Evolutionary conservation across 495 filamentous ascomycete species (phyloP), one percentile per base, ranked within the genome.

Genomic region (Oidiodendron maius): DNA sequence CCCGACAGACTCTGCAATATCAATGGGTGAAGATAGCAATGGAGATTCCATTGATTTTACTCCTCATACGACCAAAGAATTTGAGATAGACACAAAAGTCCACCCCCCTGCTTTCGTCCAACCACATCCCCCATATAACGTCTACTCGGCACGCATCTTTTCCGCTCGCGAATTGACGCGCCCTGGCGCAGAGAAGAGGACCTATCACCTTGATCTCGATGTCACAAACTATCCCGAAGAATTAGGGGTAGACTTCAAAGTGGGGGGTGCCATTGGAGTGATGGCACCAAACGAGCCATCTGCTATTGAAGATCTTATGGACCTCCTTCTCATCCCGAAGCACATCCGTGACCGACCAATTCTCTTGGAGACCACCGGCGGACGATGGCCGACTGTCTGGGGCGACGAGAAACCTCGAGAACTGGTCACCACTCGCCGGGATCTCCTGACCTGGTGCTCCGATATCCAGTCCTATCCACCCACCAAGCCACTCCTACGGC

Each of bases 301-400:
- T 11, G 72, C 84, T 11, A 91, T 98, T 12, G 82, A 96, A 17
- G 86, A 91, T 30, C 71, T 96, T 24, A 74, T 98, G 57, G 80
- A 95, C 55, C 68, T 84, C 12, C 81, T 98, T 5, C 70, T 84
- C 44, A 75, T 96, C 15, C 87, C 88, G 3, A 77, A 75, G 25
- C 83, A 77, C 48, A 75, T 93, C 44, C 81, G 91, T 34, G 87
- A 95, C 60, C 90, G 86, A 66, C 82, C 83, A 13, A 74, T 96
- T 18, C 67, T 82, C 12, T 67, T 97, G 32, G 78, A 80, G 56
- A 98, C 93, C 2, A 78, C 72, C 18, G 76, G 72, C 26, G 94
- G 94, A 13, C 74, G 93, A 8, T 98, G 93, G 93, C 93, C 93
- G 2, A 97, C 93, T 9, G 93, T 98, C 38, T 98, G 94, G 93